A percentile compares a stretch with the other conserved stretches of the same genome.
These are phyloP conservation scores for Globisporangium takayamanum DNA, from an alignment of 352 stramenopile species.

Conservation along the genomic window DNA sequence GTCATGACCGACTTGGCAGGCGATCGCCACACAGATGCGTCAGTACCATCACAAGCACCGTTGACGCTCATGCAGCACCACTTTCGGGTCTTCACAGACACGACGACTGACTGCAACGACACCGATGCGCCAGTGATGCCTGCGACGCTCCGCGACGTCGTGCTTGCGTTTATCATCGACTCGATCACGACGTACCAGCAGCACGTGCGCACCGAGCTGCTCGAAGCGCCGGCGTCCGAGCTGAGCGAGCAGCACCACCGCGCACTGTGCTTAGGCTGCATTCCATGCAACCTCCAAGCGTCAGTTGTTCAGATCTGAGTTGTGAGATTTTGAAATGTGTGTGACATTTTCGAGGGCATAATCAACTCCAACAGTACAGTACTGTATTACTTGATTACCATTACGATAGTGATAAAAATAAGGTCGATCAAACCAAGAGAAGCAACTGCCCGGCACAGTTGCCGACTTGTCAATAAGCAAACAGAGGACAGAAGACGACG, in stretches of 20 bases:
- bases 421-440: not conserved
- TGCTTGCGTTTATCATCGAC: not conserved
- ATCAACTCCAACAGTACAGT: not conserved
- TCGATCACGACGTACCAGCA: not conserved
- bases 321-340: not conserved
- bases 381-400: too few species aligned
- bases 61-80: not conserved
- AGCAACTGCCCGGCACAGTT: conserved; percentile 4
- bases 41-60: too few species aligned
- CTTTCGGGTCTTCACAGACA: not conserved
- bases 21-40: not conserved
- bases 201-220: not conserved
- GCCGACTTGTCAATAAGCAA: not conserved
- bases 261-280: not conserved
- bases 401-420: too few species aligned
- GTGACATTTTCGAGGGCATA: too few species aligned
- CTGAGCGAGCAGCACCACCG: not conserved
- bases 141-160: not conserved
- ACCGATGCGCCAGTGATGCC: not conserved
- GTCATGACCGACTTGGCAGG: not conserved
- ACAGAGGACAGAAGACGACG: too few species aligned
- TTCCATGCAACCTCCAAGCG: not conserved
- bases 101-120: not conserved
- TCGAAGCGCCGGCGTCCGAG: not conserved
- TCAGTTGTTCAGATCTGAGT: not conserved